A percentile compares a stretch with the other conserved stretches of the same genome.
Evolutionary conservation across 2,329 filamentous ascomycete species (phyloP).

Genomic region (Metarhizium brunneum): DNA sequence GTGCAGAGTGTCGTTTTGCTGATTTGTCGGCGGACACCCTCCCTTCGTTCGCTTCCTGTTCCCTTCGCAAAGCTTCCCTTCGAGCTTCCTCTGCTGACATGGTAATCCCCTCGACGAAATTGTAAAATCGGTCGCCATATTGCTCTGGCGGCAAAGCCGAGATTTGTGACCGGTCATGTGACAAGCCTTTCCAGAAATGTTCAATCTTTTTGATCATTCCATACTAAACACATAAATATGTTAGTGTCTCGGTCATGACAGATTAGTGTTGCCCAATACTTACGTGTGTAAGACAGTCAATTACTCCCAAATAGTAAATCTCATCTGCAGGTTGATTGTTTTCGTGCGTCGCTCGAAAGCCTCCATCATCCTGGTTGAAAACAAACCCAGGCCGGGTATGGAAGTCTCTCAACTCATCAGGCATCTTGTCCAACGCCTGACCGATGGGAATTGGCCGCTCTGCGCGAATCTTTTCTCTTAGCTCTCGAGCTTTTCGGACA

Average conservation of each 20-base stretch:
- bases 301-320: conserved; percentile 96
- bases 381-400: conserved; percentile 62
- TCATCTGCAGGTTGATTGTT: conserved; percentile 77
- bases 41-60: conserved; percentile 45
- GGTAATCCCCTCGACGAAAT: conserved; percentile 84
- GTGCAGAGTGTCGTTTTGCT: conserved; percentile 28
- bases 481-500: conserved; percentile 78
- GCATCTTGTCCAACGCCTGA: conserved; percentile 75
- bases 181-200: conserved; percentile 93
- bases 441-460: conserved; percentile 93
- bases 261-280: conserved; percentile 30
- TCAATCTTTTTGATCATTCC: conserved; percentile 90
- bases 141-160: conserved; percentile 83
- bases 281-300: conserved; percentile 95
- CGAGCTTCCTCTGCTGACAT: conserved; percentile 81
- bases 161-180: conserved; percentile 74
- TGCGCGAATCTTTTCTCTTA: conserved; percentile 84
- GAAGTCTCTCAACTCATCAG: conserved; percentile 73
- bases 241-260: neutral
- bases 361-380: conserved; percentile 91
- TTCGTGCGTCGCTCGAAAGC: conserved; percentile 87
- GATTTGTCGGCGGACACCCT: conserved; percentile 19
- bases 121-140: conserved; percentile 89
- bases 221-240: conserved; percentile 50
- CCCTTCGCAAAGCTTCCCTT: conserved; percentile 50